Evolutionary conservation across 176 grass and related monocot genomes (phyloP), one percentile per base, ranked within the genome.

Genomic region (Eleusine coracana): DNA sequence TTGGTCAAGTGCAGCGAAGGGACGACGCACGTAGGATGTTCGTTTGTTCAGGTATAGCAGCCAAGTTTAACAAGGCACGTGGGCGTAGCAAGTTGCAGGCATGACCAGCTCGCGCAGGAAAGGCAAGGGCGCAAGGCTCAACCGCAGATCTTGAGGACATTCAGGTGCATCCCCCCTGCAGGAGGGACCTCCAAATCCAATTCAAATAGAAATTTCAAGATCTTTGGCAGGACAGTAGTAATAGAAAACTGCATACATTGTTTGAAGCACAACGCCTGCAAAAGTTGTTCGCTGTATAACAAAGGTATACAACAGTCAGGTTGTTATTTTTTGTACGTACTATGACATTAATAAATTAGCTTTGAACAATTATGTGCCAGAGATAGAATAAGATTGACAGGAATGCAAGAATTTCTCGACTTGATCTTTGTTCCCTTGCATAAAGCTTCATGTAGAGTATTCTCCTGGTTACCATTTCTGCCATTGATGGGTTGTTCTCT

Each of bases 81-180:
- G 75, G 67, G 20, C 28, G 68, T 66, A 36, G 12, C 84, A 80
- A 80, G 40, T 65, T 86, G 58, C 76, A 54, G 68, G 68, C 76
- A 66, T 86, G 84, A 44, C 34, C 84, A 73, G 68, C 46, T 55
- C 60, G 55, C 8, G 37, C 34, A 75, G 71, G 0, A 54, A 60
- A 77, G 83, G 74, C 54, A 52, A 51, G 50, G 50, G 2, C 3
- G 2, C 2, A 9, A 13, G 10, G 14, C 29, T 38, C 41, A 72
- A 11, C 55, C 75, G 69, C 82, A 72, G 54, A 85, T 85, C 83
- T 64, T 5, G 50, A 79, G 56, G 67, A 31, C 36, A 36, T 65
- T 42, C 75, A 64, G 75, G 68, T 86, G 75, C 83, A 54, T 73
- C 83, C 75, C 83, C 75, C 83, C 42, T 60, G 74, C 74, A 64